Evolutionary conservation across 2,329 filamentous ascomycete genomes (phyloP).

Genomic region (Rhynchosporium secalis): DNA sequence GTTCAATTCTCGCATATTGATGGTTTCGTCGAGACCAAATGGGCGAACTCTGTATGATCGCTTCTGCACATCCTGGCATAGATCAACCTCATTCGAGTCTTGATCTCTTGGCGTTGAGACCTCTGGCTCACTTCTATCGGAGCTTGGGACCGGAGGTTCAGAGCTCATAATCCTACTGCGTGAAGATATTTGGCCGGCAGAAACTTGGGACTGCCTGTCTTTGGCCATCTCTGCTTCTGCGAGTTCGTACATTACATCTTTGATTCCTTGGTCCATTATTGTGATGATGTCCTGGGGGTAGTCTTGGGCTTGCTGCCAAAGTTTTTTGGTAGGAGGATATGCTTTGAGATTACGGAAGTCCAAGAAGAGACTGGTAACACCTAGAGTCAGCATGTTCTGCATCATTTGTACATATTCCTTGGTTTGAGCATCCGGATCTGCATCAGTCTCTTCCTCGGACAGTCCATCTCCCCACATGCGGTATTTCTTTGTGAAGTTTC

Average conservation of each 20-base stretch:
- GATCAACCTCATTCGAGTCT: slow-evolving; percentile 60
- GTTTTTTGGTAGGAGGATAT: slow-evolving; percentile 87
- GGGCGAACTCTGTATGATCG: slow-evolving; percentile 84
- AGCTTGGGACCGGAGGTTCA: slow-evolving; percentile 75
- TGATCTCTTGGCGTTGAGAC: slow-evolving; percentile 45
- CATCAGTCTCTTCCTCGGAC: slow-evolving; percentile 70
- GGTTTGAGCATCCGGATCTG: slow-evolving; percentile 69
- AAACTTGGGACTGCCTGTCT: slow-evolving; percentile 61
- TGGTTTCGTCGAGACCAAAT: slow-evolving; percentile 81
- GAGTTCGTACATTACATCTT: slow-evolving; percentile 89
- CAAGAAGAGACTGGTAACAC: slow-evolving; percentile 80
- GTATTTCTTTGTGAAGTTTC: slow-evolving; percentile 91
- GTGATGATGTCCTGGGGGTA: slow-evolving; percentile 97
- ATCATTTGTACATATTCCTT: slow-evolving; percentile 84
- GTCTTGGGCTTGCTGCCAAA: slow-evolving; percentile 92
- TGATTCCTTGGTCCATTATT: slow-evolving; percentile 91
- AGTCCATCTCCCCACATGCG: slow-evolving; percentile 88
- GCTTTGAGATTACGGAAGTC: slow-evolving; percentile 87
- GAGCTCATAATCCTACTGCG: slow-evolving; percentile 61
- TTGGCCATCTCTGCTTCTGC: slow-evolving; percentile 77
- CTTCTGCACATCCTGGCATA: slow-evolving; percentile 73
- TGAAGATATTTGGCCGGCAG: slow-evolving; percentile 48
- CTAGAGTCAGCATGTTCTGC: slow-evolving; percentile 87
- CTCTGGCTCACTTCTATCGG: slow-evolving; percentile 63
- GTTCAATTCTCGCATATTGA: slow-evolving; percentile 92